phyloP scores from a whole-genome alignment of 768 basidiomycete genomes.

The Kwoniella sp. region DNA sequence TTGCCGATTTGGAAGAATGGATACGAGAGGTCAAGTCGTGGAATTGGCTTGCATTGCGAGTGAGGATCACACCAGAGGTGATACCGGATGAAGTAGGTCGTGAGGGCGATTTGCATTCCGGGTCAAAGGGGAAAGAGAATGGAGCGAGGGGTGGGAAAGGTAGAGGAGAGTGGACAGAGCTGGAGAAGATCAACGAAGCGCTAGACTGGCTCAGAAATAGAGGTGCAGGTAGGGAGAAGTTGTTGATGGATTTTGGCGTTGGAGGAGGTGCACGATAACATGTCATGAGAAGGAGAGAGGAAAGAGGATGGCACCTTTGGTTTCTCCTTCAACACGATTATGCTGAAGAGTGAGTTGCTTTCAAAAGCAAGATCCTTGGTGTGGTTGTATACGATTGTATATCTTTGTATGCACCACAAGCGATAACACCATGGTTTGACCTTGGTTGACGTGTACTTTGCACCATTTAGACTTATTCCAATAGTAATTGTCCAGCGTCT shows the following conservation, averaged over 20 bases:
- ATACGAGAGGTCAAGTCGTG: constrained; percentile 69
- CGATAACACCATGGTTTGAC: no score
- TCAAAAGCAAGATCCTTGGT: no score
- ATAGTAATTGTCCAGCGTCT: no score
- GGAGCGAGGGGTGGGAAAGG: constrained; percentile 32
- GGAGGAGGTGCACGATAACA: constrained; percentile 54
- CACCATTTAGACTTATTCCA: not conserved
- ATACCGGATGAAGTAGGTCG: constrained; percentile 3
- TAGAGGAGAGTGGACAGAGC: constrained; percentile 63
- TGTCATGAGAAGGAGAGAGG: constrained; percentile 3
- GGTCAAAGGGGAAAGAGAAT: constrained; percentile 13
- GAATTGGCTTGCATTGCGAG: constrained; percentile 74
- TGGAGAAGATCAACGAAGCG: constrained; percentile 70
- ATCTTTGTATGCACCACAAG: no score
- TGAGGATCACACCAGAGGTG: constrained; percentile 59
- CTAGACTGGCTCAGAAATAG: constrained; percentile 67
- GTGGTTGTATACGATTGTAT: no score
- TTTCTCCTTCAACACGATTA: no score
- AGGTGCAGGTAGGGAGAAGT: constrained; percentile 59
- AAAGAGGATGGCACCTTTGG: no score
- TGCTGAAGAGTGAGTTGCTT: no score
- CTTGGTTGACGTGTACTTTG: not conserved
- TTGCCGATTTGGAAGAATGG: constrained; percentile 65
- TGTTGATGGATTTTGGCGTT: constrained; percentile 68
- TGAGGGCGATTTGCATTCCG: not conserved